These are phyloP conservation scores for Pichia californica DNA, from an alignment of 805 yeast species.

Conservation along the genomic window DNA sequence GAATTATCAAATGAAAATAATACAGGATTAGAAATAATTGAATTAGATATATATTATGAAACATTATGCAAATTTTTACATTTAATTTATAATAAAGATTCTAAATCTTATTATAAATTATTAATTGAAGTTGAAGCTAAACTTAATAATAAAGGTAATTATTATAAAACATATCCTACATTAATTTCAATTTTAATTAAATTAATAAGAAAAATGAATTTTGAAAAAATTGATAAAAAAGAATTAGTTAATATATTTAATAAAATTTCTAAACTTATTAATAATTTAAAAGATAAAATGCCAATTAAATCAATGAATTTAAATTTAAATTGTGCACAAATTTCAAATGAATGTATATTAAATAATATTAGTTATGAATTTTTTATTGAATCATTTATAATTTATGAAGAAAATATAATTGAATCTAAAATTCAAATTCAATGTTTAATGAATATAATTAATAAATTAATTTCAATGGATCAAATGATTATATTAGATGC, in stretches of 20 bases:
- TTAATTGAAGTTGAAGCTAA: constrained; percentile 40
- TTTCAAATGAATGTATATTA: constrained; percentile 71
- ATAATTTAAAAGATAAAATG: constrained; percentile 48
- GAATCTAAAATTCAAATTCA: constrained; percentile 47
- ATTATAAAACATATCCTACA: constrained; percentile 61
- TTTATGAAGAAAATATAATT: constrained; percentile 61
- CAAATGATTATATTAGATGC: constrained; percentile 31
- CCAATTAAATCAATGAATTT: constrained; percentile 36
- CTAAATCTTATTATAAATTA: constrained; percentile 38
- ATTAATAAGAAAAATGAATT: constrained; percentile 45
- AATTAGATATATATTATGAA: constrained; percentile 45
- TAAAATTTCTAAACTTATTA: constrained; percentile 60
- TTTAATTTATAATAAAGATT: constrained; percentile 46
- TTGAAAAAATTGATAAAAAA: constrained; percentile 19
- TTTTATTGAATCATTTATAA: constrained; percentile 78
- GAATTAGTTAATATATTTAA: constrained; percentile 46
- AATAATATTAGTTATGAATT: constrained; percentile 80
- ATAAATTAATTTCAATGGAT: constrained; percentile 37
- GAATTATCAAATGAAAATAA: constrained; percentile 15
- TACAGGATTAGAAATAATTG: constrained; percentile 18
- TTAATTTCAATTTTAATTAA: constrained; percentile 56
- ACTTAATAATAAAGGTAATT: constrained; percentile 45
- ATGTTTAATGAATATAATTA: constrained; percentile 40
- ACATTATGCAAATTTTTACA: constrained; percentile 65
- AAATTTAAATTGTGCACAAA: constrained; percentile 58